Conservation (phyloP, 2,329 filamentous ascomycete genomes). For the Fusarium graminum region DNA sequence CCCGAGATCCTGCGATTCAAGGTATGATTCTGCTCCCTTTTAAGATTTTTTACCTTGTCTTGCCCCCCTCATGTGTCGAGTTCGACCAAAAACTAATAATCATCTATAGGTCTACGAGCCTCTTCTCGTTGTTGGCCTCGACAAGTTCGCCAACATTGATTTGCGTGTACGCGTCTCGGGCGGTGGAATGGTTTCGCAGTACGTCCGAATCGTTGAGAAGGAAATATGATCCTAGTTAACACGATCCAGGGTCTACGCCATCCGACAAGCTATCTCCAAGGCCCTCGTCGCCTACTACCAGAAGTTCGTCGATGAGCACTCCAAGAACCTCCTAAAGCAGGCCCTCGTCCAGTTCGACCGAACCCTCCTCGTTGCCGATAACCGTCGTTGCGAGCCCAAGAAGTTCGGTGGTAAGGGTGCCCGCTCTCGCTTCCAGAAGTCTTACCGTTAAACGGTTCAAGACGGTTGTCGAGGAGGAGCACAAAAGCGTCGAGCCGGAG, state of each 20-base stretch:
- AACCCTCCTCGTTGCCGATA: constrained; percentile 98
- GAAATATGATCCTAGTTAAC: too few relatives aligned
- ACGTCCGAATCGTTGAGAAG: too few relatives aligned
- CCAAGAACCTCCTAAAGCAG: constrained; percentile 99
- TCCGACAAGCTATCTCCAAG: constrained; percentile 99
- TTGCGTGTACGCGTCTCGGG: too few relatives aligned
- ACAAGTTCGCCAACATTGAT: constrained; percentile 97
- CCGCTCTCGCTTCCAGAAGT: constrained; percentile 98
- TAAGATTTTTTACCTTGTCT: constrained; percentile 8
- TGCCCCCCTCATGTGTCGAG: not conserved
- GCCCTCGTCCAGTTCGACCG: constrained; percentile 95
- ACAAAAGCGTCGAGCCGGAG: constrained; percentile 42
- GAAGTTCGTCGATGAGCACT: constrained; percentile 99
- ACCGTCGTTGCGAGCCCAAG: constrained; percentile 99
- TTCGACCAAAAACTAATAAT: constrained; percentile 41
- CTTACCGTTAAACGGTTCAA: constrained; percentile 84
- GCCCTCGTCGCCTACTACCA: constrained; percentile 86
- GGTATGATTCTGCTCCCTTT: constrained; percentile 63
- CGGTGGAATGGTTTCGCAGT: too few relatives aligned
- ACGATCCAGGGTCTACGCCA: constrained; percentile 87
- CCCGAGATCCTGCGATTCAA: constrained; percentile 98
- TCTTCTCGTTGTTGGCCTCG: constrained; percentile 93
- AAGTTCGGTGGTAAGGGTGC: constrained; percentile 96
- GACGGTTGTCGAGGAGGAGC: constrained; percentile 29
- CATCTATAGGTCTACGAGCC: constrained; percentile 89